Evolutionary conservation across 2,329 filamentous ascomycete species (phyloP), one percentile per base, ranked within the genome.

Genomic region (Penicillium nordicum): DNA sequence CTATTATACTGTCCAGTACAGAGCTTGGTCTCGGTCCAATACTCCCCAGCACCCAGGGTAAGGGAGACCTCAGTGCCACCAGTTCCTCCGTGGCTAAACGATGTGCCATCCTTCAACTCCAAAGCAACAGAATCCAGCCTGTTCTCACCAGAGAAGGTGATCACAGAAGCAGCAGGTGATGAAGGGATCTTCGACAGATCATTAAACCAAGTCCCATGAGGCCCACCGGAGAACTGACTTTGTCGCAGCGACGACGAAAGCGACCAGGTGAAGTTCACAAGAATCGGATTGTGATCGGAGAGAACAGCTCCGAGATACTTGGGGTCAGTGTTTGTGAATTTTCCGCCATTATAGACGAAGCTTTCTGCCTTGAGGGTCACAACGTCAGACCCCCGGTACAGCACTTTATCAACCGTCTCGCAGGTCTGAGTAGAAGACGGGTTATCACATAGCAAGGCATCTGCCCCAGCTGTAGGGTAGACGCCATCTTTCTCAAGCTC

Each of bases 391-490:
- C 64, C 64, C 2, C 67, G 64, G 29, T 68, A 67, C 58, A 87
- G 81, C 45, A 87, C 75, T 72, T 88, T 89, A 72, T 88, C 86
- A 37, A 88, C 84, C 3, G 81, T 84, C 73, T 89, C 86, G 70
- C 86, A 89, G 5, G 71, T 68, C 65, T 78, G 78, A 45, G 72
- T 78, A 0, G 75, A 74, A 30, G 79, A 79, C 0, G 86, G 86
- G 63, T 86, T 87, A n/a, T 71, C 71, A 71, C 86, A 89, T 16
- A 82, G 53, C 3, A 73, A 14, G 58, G 48, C 69, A 69, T 44
- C 59, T 18, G 21, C 71, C 59, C 63, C 81, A 74, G 30, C 65
- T 63, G 12, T 73, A 0, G 84, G 82, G 29, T 77, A 73, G 10
- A 75, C 70, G 11, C 82, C 82, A 25, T 67, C 71, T 14, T 74